Evolutionary conservation across 345 rosid genomes (phyloP).

Genomic region (Pistacia integerrima): DNA sequence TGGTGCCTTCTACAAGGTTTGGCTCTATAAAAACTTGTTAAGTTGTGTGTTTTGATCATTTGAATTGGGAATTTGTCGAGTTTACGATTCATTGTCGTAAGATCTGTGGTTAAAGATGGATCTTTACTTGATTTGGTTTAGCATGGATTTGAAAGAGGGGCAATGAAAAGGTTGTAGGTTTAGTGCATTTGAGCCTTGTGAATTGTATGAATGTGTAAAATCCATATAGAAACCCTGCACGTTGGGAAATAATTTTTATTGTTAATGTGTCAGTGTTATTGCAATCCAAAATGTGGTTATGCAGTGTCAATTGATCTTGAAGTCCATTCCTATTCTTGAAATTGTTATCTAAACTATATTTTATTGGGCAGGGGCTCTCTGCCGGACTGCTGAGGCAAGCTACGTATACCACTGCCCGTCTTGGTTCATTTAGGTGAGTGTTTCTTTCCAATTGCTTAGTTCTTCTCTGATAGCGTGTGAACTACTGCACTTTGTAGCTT

Average conservation of each 20-base stretch:
- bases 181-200: background rate
- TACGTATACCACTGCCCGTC: conserved; percentile 96
- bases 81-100: background rate
- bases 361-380: conserved; percentile 69
- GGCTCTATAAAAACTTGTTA: background rate
- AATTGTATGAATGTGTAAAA: background rate
- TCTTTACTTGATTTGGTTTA: background rate
- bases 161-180: too few relatives aligned
- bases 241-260: background rate
- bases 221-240: background rate
- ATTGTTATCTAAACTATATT: conserved; percentile 2
- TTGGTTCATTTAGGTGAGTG: conserved; percentile 91
- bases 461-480: background rate
- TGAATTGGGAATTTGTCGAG: conserved; percentile 10
- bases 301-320: background rate
- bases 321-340: conserved; percentile 5
- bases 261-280: background rate
- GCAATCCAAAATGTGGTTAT: background rate
- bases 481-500: background rate
- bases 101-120: background rate
- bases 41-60: background rate
- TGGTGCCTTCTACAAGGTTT: conserved; percentile 94
- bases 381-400: conserved; percentile 99
- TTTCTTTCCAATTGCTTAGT: conserved; percentile 1
- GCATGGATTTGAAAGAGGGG: background rate